phyloP scores from a whole-genome alignment of 2,329 filamentous ascomycete species.

The Botrytis squamosa region DNA sequence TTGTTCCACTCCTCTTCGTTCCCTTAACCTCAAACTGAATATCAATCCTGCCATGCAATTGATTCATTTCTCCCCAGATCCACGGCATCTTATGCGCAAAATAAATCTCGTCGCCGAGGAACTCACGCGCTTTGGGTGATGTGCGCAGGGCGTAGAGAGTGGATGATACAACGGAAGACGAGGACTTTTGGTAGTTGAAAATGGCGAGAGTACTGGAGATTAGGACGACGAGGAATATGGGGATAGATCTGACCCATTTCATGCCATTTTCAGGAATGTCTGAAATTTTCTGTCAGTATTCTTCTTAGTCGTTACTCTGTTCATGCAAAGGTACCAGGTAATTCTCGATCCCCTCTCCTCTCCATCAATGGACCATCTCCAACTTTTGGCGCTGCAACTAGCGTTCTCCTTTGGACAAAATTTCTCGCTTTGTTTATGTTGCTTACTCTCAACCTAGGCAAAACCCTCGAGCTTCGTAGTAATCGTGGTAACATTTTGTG shows the following conservation, averaged over 20 bases:
- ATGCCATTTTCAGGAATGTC: slow-evolving; percentile 37
- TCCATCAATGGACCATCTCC: slow-evolving; percentile 65
- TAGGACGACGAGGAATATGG: slow-evolving; percentile 75
- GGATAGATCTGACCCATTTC: slow-evolving; percentile 71
- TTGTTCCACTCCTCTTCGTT: slow-evolving; percentile 65
- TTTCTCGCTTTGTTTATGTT: slow-evolving; percentile 25
- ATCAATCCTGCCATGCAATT: slow-evolving; percentile 87
- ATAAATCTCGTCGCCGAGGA: slow-evolving; percentile 84
- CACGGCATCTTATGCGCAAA: slow-evolving; percentile 77
- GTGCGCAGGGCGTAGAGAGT: slow-evolving; percentile 91
- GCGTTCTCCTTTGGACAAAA: slow-evolving; percentile 44
- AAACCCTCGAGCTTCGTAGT: slow-evolving; percentile 29
- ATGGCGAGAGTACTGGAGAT: slow-evolving; percentile 75
- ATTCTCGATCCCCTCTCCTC: slow-evolving; percentile 62
- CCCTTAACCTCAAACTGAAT: slow-evolving; percentile 86
- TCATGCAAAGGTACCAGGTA: slow-evolving; percentile 52
- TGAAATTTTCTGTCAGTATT: slow-evolving; percentile 19
- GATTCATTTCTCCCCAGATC: slow-evolving; percentile 87
- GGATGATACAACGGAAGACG: slow-evolving; percentile 80
- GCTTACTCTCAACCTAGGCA: slow-evolving; percentile 26
- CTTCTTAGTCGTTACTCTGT: not conserved
- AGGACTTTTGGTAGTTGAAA: slow-evolving; percentile 98
- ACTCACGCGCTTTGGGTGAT: slow-evolving; percentile 67
- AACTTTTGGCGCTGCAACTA: slow-evolving; percentile 55
- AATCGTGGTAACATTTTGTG: slow-evolving; percentile 37